Base-by-base conservation (phyloP, 2,329 filamentous ascomycete genomes). In the Xylariaceae sp. region DNA sequence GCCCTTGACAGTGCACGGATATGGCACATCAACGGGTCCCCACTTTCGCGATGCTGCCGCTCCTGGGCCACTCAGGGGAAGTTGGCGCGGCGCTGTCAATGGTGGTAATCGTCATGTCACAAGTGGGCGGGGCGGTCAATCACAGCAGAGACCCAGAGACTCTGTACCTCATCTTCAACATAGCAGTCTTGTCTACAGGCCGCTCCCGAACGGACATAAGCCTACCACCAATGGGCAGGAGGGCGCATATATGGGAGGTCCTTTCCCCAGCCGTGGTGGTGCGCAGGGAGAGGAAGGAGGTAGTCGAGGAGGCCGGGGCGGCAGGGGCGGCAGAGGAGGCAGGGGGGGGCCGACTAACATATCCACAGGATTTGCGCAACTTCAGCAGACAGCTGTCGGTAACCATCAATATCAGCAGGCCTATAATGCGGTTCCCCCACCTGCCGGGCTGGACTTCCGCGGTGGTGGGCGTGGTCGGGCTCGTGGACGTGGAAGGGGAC, bases 371-470 rank as follows among this genome's bases (percentile, higher is more conserved):
- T 3, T 14, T 6, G 23, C 33, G 6, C 23, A 21, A 17, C 19
- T 7, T 17, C 44, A 34, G 23, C 14, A 24, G 2, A 8, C n/a
- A 3, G 11, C 46, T 9, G 19, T 12, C 16, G 23, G 37, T 44
- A 52, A 43, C 52, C 40, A 52, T 57, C 26, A 60, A 43, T 56
- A 54, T n/a, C 57, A 58, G 23, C 70, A 73, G 48, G 71, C 65
- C 29, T 88, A 84, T 66, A 80, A 79, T 56, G 80, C 80, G 14
- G 82, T 87, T 6, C 84, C 85, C 26, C 88, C 87, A 19, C 87
- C 88, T 1, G 72, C 82, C 1, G 80, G 71, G 39, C 73, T 89
- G 11, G 80, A 87, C 61, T 67, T 75, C 16, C 68, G 74, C 19
- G 75, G 72, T 34, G 61, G 73, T 33, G 52, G 60, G 2, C 63